These are phyloP conservation scores for Casaregolazyma suthepensis DNA, from an alignment of 1,139 yeast genomes.

Conservation along the genomic window DNA sequence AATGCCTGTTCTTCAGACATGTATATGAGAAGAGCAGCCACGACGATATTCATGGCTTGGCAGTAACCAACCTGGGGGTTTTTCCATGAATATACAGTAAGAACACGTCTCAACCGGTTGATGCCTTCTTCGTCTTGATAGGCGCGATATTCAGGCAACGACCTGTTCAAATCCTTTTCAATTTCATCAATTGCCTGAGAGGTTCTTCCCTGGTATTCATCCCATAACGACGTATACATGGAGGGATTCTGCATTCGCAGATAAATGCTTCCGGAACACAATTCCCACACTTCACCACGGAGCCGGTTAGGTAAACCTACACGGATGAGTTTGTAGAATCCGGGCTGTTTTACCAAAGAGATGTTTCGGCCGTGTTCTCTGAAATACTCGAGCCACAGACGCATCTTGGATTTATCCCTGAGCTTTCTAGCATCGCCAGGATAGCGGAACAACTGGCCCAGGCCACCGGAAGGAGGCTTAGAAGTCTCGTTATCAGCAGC, in stretches of 20 bases:
- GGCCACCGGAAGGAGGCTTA: conserved; percentile 61
- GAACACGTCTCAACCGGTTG: conserved; percentile 71
- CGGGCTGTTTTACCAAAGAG: conserved; percentile 64
- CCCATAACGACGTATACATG: conserved; percentile 53
- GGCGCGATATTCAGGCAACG: conserved; percentile 93
- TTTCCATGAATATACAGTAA: conserved; percentile 94
- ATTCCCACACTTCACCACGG: conserved; percentile 96
- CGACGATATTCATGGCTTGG: conserved; percentile 98
- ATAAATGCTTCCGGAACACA: conserved; percentile 81
- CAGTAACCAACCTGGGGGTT: conserved; percentile 97
- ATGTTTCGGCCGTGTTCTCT: conserved; percentile 78
- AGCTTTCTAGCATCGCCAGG: conserved; percentile 82
- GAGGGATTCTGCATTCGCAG: conserved; percentile 57
- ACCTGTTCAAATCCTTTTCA: conserved; percentile 89
- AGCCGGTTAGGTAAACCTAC: conserved; percentile 90
- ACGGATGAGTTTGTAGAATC: conserved; percentile 73
- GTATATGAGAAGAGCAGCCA: conserved; percentile 85
- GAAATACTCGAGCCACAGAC: conserved; percentile 90
- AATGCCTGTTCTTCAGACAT: conserved; percentile 98
- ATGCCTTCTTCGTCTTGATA: conserved; percentile 87
- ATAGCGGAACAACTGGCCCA: conserved; percentile 74
- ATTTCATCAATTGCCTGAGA: conserved; percentile 93
- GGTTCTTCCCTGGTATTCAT: conserved; percentile 52
- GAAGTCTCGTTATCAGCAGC: conserved; percentile 26
- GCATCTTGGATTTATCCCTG: conserved; percentile 79